These are phyloP conservation scores for Bathelium albidoporum DNA, from an alignment of 495 filamentous ascomycete species.

Conservation along the genomic window DNA sequence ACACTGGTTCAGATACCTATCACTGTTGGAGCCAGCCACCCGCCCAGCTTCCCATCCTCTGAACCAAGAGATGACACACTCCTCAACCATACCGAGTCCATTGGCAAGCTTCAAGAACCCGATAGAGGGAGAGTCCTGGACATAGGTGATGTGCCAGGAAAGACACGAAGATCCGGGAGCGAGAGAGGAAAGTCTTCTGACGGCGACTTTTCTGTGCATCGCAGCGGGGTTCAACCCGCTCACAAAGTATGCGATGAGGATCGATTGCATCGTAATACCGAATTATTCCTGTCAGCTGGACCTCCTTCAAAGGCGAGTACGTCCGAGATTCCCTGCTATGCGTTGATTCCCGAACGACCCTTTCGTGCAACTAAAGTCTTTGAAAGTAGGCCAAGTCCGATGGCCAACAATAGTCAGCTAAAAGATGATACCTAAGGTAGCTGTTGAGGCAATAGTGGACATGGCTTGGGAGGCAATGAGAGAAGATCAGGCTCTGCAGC, in stretches of 20 bases:
- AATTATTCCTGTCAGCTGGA: too few species aligned
- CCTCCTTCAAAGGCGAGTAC: not conserved
- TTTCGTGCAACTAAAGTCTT: slow-evolving; percentile 3
- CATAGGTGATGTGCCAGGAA: too few species aligned
- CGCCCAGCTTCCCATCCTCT: too few species aligned
- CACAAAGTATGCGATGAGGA: not conserved
- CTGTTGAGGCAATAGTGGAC: slow-evolving; percentile 4
- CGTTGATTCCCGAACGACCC: not conserved
- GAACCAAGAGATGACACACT: too few species aligned
- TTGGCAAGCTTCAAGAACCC: too few species aligned
- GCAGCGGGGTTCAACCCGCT: not conserved
- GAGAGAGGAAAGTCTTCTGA: too few species aligned
- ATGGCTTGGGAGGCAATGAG: not conserved
- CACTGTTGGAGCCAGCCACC: too few species aligned
- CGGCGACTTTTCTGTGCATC: slow-evolving; percentile 7
- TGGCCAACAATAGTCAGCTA: too few species aligned
- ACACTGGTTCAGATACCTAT: too few species aligned
- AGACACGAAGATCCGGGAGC: too few species aligned
- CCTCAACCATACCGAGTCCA: too few species aligned
- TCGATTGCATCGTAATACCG: not conserved
- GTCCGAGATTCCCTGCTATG: not conserved
- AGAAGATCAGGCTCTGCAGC: not conserved
- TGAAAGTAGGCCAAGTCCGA: not conserved
- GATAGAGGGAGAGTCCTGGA: too few species aligned
- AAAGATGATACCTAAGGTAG: not conserved